A percentile compares a stretch with the other conserved stretches of the same genome.
Evolutionary conservation across 2,329 filamentous ascomycete species (phyloP).

Genomic region (Emericellopsis cladophorae): DNA sequence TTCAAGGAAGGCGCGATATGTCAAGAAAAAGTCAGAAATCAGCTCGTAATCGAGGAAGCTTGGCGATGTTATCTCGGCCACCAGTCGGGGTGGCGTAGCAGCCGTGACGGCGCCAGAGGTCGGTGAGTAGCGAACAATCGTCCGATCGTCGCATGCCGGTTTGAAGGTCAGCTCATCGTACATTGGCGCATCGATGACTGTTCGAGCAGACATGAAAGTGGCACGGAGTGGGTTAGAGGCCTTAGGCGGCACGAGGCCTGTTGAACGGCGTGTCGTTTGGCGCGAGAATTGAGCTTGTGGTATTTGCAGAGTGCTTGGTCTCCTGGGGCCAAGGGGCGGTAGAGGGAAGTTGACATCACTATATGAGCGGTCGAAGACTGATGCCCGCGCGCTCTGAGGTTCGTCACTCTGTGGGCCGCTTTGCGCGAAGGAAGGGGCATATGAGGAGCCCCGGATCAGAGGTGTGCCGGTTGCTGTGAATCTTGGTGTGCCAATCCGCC

Average conservation of each 20-base stretch:
- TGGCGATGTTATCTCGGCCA: constrained; percentile 93
- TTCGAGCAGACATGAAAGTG: constrained; percentile 34
- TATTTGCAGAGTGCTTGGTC: constrained; percentile 22
- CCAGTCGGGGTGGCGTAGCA: constrained; percentile 78
- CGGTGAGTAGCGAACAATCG: constrained; percentile 71
- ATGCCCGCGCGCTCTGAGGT: constrained; percentile 1
- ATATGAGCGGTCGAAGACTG: constrained; percentile 1
- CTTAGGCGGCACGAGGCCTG: constrained; percentile 20
- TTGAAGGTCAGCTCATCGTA: constrained; percentile 73
- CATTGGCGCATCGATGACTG: constrained; percentile 57
- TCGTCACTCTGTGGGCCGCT: constrained; percentile 42
- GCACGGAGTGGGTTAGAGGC: constrained; percentile 27
- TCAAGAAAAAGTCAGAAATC: constrained; percentile 94
- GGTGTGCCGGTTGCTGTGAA: constrained; percentile 69
- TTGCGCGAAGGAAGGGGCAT: constrained; percentile 63
- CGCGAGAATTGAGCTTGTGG: constrained; percentile 19
- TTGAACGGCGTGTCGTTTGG: constrained; percentile 8
- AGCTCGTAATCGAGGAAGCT: constrained; percentile 94
- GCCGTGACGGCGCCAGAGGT: constrained; percentile 65
- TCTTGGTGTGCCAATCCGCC: constrained; percentile 68
- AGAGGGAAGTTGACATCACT: constrained; percentile 9
- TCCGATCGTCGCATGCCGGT: constrained; percentile 63
- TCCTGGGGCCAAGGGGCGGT: constrained; percentile 15
- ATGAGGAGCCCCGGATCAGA: constrained; percentile 68
- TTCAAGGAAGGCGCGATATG: constrained; percentile 78